Evolutionary conservation across 2,329 filamentous ascomycete genomes (phyloP), one percentile per base, ranked within the genome.

Genomic region (Xylaria sp.): DNA sequence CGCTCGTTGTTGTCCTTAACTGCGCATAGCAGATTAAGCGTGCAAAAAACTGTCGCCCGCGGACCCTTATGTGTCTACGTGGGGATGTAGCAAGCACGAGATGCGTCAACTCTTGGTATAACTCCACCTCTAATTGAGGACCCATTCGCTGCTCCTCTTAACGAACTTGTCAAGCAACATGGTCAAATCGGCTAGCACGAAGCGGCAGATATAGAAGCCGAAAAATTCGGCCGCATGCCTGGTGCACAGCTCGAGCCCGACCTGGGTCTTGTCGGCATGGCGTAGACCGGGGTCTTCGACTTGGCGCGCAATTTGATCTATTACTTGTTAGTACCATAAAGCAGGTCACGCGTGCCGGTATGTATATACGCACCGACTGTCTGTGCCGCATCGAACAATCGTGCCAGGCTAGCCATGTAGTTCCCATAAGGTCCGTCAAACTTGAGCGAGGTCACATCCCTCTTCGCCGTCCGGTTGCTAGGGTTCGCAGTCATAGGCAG

Each of bases 171-270:
- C 94, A 63, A 99, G 78, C 76, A 99, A 79, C 69, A 94, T 72
- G 38, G 86, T 83, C 57, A 99, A 76, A 71, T 99, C 94, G 3
- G 86, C 81, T 56, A 99, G 78, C n/a, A 92, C 92, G 70, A 99
- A 99, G 17, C 94, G 88, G 73, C 93, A 97, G 22, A 99, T 83
- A 71, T 94, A 97, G 73, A 99, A 97, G 16, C 89, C 92, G 71
- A 99, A 99, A 74, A 99, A 99, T 73, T 99, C 94, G 29, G 93
- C 91, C 7, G 93, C 94, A 71, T 97, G 93, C 39, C 93, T 85
- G 34, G 92, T 92, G 70, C 91, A 94, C 39, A 99, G 82, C 74
- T 99, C 94, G 29, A 99, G 83, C 8, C 94, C 94, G 48, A 99
- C 92, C 69, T 97, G 92, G 7, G 94, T 97, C 66, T 91, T 92